These are phyloP conservation scores for Pseudocercospora pini-densiflorae DNA, from an alignment of 2,329 filamentous ascomycete genomes.

Conservation along the genomic window DNA sequence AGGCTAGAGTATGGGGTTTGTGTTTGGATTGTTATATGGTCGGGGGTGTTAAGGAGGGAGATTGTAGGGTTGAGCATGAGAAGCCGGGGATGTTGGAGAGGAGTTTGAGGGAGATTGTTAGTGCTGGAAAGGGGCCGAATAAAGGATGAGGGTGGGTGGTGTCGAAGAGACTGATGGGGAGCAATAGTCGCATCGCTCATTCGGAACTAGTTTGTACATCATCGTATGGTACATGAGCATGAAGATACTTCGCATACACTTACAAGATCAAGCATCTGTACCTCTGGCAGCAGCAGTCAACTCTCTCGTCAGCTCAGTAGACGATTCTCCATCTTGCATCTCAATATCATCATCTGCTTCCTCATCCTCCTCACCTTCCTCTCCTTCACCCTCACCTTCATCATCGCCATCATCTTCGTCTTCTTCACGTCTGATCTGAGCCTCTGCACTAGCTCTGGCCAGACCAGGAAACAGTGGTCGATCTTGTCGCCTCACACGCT, in stretches of 20 bases:
- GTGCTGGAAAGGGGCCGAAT: background rate
- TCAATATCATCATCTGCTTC: constrained; percentile 29
- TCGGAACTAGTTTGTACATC: background rate
- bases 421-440: constrained; percentile 18
- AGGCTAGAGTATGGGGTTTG: constrained; percentile 34
- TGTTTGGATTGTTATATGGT: constrained; percentile 39
- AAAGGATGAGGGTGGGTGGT: background rate
- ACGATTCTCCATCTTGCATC: constrained; percentile 27
- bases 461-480: background rate
- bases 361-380: constrained; percentile 39
- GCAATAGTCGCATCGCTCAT: background rate
- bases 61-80: constrained; percentile 36
- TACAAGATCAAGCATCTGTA: background rate
- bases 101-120: background rate
- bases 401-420: constrained; percentile 60
- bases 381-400: constrained; percentile 49
- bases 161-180: background rate
- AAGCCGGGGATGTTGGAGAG: constrained; percentile 19
- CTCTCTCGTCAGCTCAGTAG: constrained; percentile 9
- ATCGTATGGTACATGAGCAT: background rate
- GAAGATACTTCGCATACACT: background rate
- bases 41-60: constrained; percentile 25
- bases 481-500: background rate
- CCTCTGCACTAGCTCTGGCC: constrained; percentile 8
- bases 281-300: background rate